Percentiles rank a stretch among this genome's conserved stretches.
These are phyloP conservation scores for Massospora cicadina DNA, from an alignment of 371 early-diverging fungal genomes.

Conservation along the genomic window DNA sequence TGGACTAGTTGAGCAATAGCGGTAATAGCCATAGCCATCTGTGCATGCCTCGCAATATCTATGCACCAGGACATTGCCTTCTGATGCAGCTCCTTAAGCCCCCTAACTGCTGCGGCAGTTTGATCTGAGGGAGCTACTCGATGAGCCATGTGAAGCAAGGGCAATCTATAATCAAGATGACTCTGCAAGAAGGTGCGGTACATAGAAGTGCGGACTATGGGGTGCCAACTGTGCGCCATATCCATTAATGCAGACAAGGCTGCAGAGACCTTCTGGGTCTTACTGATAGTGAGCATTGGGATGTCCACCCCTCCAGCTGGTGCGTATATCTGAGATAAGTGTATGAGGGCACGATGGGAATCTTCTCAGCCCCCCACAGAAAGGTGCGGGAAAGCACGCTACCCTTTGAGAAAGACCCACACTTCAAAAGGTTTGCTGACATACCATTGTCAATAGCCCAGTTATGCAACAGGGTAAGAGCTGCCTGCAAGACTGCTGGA, in stretches of 20 bases:
- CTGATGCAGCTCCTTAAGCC: background rate
- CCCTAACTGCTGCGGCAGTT: background rate
- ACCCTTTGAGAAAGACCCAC: background rate
- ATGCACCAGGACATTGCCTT: background rate
- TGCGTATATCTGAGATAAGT: background rate
- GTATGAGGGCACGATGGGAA: background rate
- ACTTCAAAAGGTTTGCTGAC: background rate
- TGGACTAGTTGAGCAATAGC: background rate
- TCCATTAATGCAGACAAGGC: background rate
- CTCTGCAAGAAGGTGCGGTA: background rate
- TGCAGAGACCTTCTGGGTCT: background rate
- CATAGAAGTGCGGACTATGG: background rate
- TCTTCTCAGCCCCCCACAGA: background rate
- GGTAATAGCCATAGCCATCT: background rate
- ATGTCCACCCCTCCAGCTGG: background rate
- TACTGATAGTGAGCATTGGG: background rate
- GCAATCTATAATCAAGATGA: background rate
- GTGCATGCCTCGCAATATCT: background rate
- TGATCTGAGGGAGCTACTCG: background rate
- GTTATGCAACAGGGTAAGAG: background rate
- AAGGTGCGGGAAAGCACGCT: background rate
- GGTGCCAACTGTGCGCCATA: background rate
- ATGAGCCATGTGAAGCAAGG: background rate
- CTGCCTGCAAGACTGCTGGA: background rate
- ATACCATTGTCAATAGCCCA: background rate